phyloP scores from a whole-genome alignment of 768 basidiomycete genomes.

The Leccinellum luteum region DNA sequence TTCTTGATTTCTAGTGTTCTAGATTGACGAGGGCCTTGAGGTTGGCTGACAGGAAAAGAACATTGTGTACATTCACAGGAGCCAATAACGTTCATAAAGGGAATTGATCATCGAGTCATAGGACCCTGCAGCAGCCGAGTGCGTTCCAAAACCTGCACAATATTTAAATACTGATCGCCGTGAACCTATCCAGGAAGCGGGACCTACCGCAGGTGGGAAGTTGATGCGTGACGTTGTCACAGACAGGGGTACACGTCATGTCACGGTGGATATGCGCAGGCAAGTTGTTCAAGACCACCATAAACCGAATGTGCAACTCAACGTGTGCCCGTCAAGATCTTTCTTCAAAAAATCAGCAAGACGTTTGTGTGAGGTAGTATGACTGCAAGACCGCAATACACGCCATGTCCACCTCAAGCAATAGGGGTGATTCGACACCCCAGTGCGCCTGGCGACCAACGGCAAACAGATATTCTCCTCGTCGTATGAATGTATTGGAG shows the following conservation, averaged over 20 bases:
- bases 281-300: conserved; percentile 32
- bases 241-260: conserved; percentile 28
- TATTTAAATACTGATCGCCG: background rate
- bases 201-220: background rate
- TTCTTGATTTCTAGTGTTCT: background rate
- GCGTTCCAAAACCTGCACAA: background rate
- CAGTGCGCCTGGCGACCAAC: background rate
- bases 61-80: background rate
- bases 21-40: background rate
- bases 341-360: conserved; percentile 20
- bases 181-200: background rate
- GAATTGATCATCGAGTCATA: background rate
- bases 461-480: conserved; percentile 17
- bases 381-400: conserved; percentile 13
- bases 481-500: conserved; percentile 21
- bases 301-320: conserved; percentile 25
- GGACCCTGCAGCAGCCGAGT: background rate
- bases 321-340: conserved; percentile 30
- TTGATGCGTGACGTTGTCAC: conserved; percentile 23
- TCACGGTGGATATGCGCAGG: conserved; percentile 25
- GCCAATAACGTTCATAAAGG: background rate
- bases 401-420: conserved; percentile 4
- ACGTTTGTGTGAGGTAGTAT: conserved; percentile 25
- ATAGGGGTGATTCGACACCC: conserved; percentile 1
- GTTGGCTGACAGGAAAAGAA: background rate